Conservation (phyloP, 148 eudicot genomes). For the Salicornia ramosissima region DNA sequence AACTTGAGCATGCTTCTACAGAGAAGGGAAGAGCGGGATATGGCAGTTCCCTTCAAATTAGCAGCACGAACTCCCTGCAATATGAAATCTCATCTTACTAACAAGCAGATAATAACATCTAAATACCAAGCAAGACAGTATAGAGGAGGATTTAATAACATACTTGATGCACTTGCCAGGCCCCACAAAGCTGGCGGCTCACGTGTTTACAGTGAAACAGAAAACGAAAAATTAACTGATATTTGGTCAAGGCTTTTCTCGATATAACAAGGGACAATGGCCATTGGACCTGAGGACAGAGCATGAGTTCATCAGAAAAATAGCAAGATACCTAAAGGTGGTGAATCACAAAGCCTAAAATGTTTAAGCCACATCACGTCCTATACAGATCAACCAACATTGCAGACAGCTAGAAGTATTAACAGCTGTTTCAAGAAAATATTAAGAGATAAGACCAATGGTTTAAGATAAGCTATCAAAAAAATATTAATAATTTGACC, state of each 20-base stretch:
- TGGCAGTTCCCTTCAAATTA: constrained; percentile 69
- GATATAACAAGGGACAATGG: constrained; percentile 95
- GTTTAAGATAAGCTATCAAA: no score
- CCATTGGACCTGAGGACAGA: constrained; percentile 73
- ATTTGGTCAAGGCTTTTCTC: constrained; percentile 84
- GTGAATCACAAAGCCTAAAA: not conserved
- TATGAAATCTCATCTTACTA: constrained; percentile 14
- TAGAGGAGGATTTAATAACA: constrained; percentile 17
- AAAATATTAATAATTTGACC: no score
- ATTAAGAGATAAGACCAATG: no score
- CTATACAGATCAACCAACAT: not conserved
- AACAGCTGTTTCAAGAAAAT: no score
- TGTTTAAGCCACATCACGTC: not conserved
- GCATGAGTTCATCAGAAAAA: constrained; percentile 12
- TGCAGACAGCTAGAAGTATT: no score
- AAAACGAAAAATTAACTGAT: constrained; percentile 88
- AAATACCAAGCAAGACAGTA: constrained; percentile 12
- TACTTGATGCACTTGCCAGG: constrained; percentile 99
- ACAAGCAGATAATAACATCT: not conserved
- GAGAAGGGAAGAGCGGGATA: constrained; percentile 81
- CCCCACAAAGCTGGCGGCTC: constrained; percentile 89
- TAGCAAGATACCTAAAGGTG: not conserved
- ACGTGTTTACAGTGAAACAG: constrained; percentile 96
- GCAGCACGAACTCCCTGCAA: constrained; percentile 83
- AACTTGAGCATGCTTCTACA: constrained; percentile 96